Conservation (phyloP, 257 asterid genomes). For the Capsicum chinense region DNA sequence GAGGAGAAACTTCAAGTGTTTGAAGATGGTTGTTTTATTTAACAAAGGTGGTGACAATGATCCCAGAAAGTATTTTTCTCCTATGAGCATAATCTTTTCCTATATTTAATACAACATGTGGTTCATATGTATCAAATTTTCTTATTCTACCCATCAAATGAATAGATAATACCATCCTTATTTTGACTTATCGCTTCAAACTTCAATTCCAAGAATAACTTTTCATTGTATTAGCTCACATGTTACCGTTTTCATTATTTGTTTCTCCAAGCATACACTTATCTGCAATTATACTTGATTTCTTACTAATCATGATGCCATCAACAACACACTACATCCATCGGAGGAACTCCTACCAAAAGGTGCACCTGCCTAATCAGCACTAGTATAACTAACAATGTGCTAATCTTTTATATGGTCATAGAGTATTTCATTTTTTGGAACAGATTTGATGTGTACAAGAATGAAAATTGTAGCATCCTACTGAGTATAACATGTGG, state of each 20-base stretch:
- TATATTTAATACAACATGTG: background rate
- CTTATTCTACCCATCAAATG: background rate
- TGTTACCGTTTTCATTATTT: background rate
- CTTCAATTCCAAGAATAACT: background rate
- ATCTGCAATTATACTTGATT: background rate
- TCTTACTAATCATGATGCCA: background rate
- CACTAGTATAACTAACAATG: background rate
- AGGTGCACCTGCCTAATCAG: background rate
- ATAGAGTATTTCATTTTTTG: background rate
- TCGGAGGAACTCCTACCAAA: background rate
- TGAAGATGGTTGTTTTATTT: background rate
- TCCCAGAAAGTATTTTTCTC: background rate
- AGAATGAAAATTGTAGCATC: background rate
- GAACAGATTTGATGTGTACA: slow-evolving; percentile 7
- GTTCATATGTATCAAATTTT: background rate
- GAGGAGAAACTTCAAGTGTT: background rate
- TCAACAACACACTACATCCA: background rate
- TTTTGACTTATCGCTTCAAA: background rate
- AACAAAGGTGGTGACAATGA: background rate
- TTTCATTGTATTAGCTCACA: background rate
- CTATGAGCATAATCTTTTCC: background rate
- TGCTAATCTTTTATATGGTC: background rate
- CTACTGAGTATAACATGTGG: background rate
- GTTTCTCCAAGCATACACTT: background rate
- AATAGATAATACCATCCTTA: background rate